phyloP scores from a whole-genome alignment of 495 filamentous ascomycete species.

The Baudoinia panamericana region DNA sequence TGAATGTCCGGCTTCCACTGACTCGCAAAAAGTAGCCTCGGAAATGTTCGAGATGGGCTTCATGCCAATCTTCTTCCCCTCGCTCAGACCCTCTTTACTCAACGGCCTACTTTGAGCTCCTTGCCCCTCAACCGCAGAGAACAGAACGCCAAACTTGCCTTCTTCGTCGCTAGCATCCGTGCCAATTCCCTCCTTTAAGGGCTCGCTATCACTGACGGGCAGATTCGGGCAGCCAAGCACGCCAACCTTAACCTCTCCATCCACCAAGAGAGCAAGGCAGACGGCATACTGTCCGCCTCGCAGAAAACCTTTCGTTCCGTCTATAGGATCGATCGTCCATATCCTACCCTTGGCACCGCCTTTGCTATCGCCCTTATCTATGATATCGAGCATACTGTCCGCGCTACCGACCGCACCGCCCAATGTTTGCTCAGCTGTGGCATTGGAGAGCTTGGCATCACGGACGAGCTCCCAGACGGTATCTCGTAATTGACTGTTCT shows the following conservation, averaged over 20 bases:
- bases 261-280: slow-evolving; percentile 78
- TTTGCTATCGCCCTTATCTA: slow-evolving; percentile 68
- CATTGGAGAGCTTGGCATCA: slow-evolving; percentile 56
- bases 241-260: slow-evolving; percentile 89
- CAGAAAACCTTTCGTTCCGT: slow-evolving; percentile 94
- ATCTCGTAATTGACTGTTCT: slow-evolving; percentile 49
- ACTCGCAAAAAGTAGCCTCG: slow-evolving; percentile 83
- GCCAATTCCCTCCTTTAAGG: slow-evolving; percentile 53
- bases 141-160: slow-evolving; percentile 60
- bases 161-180: slow-evolving; percentile 51
- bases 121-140: slow-evolving; percentile 61
- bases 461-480: slow-evolving; percentile 76
- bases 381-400: slow-evolving; percentile 69
- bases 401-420: slow-evolving; percentile 58
- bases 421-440: slow-evolving; percentile 47
- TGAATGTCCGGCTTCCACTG: slow-evolving; percentile 83
- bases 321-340: slow-evolving; percentile 95
- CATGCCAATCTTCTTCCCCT: slow-evolving; percentile 61
- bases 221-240: slow-evolving; percentile 92
- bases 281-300: slow-evolving; percentile 97
- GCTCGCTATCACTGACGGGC: slow-evolving; percentile 62
- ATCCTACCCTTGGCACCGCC: slow-evolving; percentile 74
- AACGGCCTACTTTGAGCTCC: slow-evolving; percentile 70
- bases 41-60: slow-evolving; percentile 56
- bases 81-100: slow-evolving; percentile 41